These are phyloP conservation scores for Mesotaenium endlicherianum DNA, from an alignment of 139 green algal genomes.

Conservation along the genomic window DNA sequence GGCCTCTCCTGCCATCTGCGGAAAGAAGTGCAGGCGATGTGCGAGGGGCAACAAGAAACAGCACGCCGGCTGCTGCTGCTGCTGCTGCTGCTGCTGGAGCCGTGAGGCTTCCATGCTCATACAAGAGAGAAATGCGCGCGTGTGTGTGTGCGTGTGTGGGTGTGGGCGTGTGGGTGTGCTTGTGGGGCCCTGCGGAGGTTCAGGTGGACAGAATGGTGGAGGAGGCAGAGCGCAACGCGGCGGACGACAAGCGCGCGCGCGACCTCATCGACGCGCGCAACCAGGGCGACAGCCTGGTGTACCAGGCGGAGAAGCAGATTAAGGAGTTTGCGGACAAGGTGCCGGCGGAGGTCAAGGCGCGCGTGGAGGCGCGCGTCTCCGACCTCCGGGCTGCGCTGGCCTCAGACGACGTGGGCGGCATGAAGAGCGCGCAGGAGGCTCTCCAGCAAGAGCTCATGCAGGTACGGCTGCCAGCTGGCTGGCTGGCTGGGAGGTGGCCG, in stretches of 20 bases:
- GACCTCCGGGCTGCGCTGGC: constrained; percentile 70
- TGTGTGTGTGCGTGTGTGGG: neutral
- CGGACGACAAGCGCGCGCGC: constrained; percentile 85
- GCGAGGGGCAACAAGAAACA: too few species aligned
- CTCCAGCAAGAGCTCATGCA: constrained; percentile 88
- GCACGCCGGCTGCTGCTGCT: too few species aligned
- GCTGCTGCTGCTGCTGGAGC: too few species aligned
- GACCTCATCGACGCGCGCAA: constrained; percentile 94
- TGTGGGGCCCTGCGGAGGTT: neutral
- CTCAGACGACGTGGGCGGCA: constrained; percentile 70
- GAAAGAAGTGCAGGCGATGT: too few species aligned
- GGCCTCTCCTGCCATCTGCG: too few species aligned
- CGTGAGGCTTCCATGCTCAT: too few species aligned
- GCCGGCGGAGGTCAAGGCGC: constrained; percentile 49
- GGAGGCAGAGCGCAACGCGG: constrained; percentile 85
- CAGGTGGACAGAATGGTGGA: constrained; percentile 65
- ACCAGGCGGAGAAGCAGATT: constrained; percentile 92
- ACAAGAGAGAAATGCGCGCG: too few species aligned
- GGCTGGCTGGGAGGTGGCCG: neutral
- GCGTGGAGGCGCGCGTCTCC: constrained; percentile 74
- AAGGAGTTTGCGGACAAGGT: constrained; percentile 93
- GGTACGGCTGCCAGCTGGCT: neutral
- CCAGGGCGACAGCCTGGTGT: constrained; percentile 60
- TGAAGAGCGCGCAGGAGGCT: constrained; percentile 83
- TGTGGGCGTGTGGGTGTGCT: neutral